phyloP scores from a whole-genome alignment of 2,329 filamentous ascomycete species.

The Fusarium lateritium region DNA sequence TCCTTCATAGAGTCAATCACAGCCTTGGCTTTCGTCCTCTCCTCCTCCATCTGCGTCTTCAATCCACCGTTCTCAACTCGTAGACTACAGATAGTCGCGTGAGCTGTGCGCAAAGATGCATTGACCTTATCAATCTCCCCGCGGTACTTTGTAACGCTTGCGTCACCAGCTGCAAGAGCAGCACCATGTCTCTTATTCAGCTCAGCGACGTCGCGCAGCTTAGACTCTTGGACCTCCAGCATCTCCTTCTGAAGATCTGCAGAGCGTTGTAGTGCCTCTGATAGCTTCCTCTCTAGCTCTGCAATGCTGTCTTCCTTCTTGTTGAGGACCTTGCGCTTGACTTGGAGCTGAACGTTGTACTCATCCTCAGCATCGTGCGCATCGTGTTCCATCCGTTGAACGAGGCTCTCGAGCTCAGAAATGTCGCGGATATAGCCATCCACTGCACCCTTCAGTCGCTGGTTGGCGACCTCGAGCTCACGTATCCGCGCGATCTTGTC shows the following conservation, averaged over 20 bases:
- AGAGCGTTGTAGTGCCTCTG: conserved; percentile 57
- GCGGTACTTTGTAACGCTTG: conserved; percentile 64
- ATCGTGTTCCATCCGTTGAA: conserved; percentile 63
- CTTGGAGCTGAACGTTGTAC: conserved; percentile 55
- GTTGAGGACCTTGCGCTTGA: conserved; percentile 53
- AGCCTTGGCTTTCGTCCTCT: conserved; percentile 57
- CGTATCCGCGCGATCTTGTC: conserved; percentile 58
- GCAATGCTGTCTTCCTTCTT: conserved; percentile 56
- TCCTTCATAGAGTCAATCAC: conserved; percentile 66
- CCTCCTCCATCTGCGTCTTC: conserved; percentile 54
- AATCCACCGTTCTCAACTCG: conserved; percentile 63
- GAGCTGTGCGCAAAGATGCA: conserved; percentile 61
- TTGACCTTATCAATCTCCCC: conserved; percentile 65
- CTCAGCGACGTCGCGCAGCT: conserved; percentile 51
- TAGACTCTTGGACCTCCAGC: conserved; percentile 54
- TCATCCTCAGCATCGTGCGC: conserved; percentile 51
- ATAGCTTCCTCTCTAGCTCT: conserved; percentile 63
- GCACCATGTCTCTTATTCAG: conserved; percentile 61
- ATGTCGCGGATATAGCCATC: conserved; percentile 69
- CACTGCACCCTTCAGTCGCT: conserved; percentile 66
- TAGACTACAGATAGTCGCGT: conserved; percentile 62
- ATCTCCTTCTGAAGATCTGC: conserved; percentile 59
- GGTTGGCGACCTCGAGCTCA: conserved; percentile 65
- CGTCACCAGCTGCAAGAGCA: conserved; percentile 66
- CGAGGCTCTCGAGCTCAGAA: conserved; percentile 66